Conservation (phyloP, 75 land plant genomes). For the Picea sitchensis region DNA sequence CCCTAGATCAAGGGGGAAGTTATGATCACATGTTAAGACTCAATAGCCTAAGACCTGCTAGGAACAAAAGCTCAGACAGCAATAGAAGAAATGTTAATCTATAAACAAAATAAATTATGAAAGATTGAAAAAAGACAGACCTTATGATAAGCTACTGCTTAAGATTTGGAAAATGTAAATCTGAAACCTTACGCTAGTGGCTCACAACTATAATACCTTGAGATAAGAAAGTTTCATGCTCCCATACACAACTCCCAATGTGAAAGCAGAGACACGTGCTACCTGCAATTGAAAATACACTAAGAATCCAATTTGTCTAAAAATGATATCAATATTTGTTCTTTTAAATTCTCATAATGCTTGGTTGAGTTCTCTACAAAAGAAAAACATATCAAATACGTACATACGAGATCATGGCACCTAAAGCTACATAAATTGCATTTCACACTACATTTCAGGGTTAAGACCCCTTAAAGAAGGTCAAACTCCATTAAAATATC, state of each 20-base stretch:
- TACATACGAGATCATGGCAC: neutral
- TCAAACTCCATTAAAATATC: too few relatives aligned
- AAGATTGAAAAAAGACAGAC: too few relatives aligned
- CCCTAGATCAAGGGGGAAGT: too few relatives aligned
- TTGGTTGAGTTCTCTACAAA: neutral
- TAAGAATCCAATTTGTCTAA: neutral
- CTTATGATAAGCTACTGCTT: too few relatives aligned
- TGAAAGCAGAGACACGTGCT: constrained; percentile 35
- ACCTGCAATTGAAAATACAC: constrained; percentile 22
- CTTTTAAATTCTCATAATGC: neutral
- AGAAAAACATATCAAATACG: neutral
- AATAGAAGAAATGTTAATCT: too few relatives aligned
- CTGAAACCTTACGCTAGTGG: too few relatives aligned
- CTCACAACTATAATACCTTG: constrained; percentile 19
- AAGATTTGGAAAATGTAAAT: too few relatives aligned
- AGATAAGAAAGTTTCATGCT: constrained; percentile 34
- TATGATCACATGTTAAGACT: too few relatives aligned
- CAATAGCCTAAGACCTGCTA: too few relatives aligned
- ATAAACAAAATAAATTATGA: too few relatives aligned
- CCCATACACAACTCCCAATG: constrained; percentile 35
- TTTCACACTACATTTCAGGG: neutral
- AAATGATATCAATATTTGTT: neutral
- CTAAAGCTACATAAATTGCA: neutral
- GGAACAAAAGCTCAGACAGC: too few relatives aligned
- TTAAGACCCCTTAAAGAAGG: too few relatives aligned